Evolutionary conservation across 495 filamentous ascomycete genomes (phyloP).

Genomic region (Lepidopterella palustris): DNA sequence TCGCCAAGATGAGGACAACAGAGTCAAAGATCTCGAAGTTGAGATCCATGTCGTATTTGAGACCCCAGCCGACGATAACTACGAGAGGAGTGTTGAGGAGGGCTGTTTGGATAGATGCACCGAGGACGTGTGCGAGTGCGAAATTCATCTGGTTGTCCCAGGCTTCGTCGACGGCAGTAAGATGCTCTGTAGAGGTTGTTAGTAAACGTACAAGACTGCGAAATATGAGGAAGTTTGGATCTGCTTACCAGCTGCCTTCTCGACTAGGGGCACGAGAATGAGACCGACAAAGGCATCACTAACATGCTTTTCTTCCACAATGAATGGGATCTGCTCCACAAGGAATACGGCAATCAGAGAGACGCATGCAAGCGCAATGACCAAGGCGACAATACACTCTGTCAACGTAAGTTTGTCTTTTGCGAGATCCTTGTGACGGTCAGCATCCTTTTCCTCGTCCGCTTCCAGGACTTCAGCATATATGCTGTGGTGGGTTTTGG

Average conservation of each 20-base stretch:
- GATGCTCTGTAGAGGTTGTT: constrained; percentile 52
- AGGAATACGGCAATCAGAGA: constrained; percentile 74
- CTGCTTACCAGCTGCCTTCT: constrained; percentile 60
- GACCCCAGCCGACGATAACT: constrained; percentile 80
- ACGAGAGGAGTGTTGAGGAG: constrained; percentile 81
- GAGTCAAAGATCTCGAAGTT: constrained; percentile 88
- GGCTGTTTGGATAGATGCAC: constrained; percentile 82
- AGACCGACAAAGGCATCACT: constrained; percentile 52
- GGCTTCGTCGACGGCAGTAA: constrained; percentile 87
- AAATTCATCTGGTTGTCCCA: constrained; percentile 87
- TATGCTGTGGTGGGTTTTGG: constrained; percentile 73
- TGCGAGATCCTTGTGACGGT: constrained; percentile 55
- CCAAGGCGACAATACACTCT: constrained; percentile 64
- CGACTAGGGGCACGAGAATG: constrained; percentile 70
- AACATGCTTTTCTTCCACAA: constrained; percentile 58
- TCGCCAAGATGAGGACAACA: constrained; percentile 76
- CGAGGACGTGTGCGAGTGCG: constrained; percentile 82
- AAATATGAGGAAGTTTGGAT: background rate
- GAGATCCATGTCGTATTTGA: constrained; percentile 62
- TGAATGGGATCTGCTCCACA: constrained; percentile 69
- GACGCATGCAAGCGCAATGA: constrained; percentile 64
- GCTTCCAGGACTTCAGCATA: constrained; percentile 63
- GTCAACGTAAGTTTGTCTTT: constrained; percentile 71
- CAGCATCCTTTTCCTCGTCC: constrained; percentile 66
- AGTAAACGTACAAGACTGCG: constrained; percentile 1